A percentile compares a stretch with the other conserved stretches of the same genome.
Conservation (phyloP, 805 yeast genomes). For the Peterozyma xylosa region DNA sequence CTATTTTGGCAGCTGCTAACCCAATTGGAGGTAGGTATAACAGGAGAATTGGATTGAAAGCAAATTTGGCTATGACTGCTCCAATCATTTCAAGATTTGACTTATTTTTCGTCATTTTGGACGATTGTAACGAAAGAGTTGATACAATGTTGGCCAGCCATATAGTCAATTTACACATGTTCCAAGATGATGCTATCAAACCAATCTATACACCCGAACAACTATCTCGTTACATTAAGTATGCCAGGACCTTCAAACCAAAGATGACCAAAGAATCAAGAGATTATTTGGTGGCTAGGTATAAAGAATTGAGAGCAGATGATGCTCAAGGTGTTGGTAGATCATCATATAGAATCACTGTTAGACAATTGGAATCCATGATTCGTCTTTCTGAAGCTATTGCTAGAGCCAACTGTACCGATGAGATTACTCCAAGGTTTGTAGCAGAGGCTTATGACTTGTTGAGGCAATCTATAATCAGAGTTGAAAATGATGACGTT, state of each 20-base stretch:
- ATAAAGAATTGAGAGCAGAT: conserved; percentile 79
- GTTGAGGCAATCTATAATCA: conserved; percentile 82
- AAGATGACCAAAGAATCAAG: conserved; percentile 77
- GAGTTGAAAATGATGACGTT: conserved; percentile 90
- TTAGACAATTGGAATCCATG: conserved; percentile 92
- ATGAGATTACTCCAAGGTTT: conserved; percentile 72
- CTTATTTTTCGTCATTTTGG: conserved; percentile 86
- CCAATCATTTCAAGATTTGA: conserved; percentile 99
- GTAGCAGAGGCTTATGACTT: conserved; percentile 92
- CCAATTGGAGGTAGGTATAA: conserved; percentile 97
- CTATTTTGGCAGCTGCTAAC: conserved; percentile 97
- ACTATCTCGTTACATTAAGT: conserved; percentile 78
- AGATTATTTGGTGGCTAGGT: conserved; percentile 64
- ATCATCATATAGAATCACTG: conserved; percentile 89
- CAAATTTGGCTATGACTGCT: conserved; percentile 91
- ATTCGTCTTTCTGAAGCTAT: conserved; percentile 91
- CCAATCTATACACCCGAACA: conserved; percentile 90
- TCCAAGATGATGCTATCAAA: conserved; percentile 79
- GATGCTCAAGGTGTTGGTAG: conserved; percentile 87
- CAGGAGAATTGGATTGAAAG: conserved; percentile 72
- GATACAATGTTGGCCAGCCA: conserved; percentile 90
- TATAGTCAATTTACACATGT: conserved; percentile 89
- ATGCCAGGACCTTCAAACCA: conserved; percentile 91
- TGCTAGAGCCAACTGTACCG: conserved; percentile 94
- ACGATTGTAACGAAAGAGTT: conserved; percentile 86